These are phyloP conservation scores for Aspergillus bombycis DNA, from an alignment of 2,329 filamentous ascomycete genomes.

Conservation along the genomic window DNA sequence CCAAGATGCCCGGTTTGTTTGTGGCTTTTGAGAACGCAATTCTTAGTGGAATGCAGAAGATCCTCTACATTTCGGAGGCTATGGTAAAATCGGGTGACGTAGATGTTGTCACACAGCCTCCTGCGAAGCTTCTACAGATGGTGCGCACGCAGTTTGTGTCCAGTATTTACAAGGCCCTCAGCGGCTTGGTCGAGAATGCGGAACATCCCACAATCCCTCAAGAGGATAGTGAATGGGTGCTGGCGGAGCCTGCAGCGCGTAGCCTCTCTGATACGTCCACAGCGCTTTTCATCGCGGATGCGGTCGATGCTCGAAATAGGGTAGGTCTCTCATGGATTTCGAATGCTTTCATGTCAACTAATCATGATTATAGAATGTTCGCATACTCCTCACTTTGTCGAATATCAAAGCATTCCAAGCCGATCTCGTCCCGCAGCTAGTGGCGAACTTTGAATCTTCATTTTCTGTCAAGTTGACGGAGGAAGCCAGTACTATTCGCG, in stretches of 20 bases:
- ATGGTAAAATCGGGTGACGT: slow-evolving; percentile 72
- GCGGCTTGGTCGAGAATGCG: slow-evolving; percentile 96
- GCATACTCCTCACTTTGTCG: slow-evolving; percentile 90
- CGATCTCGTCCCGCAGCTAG: slow-evolving; percentile 83
- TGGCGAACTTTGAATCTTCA: slow-evolving; percentile 87
- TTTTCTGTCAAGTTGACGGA: slow-evolving; percentile 95
- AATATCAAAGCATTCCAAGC: slow-evolving; percentile 84
- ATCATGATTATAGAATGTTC: slow-evolving; percentile 69
- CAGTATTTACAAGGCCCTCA: slow-evolving; percentile 89
- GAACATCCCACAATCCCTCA: slow-evolving; percentile 72
- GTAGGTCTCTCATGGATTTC: slow-evolving; percentile 41
- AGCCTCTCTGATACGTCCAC: slow-evolving; percentile 38
- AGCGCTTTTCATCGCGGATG: slow-evolving; percentile 50
- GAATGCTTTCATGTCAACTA: slow-evolving; percentile 10
- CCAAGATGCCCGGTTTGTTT: slow-evolving; percentile 86
- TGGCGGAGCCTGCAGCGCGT: slow-evolving; percentile 44
- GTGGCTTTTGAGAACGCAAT: slow-evolving; percentile 81
- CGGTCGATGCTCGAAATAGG: slow-evolving; percentile 57
- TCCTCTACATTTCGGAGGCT: slow-evolving; percentile 88
- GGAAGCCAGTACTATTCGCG: slow-evolving; percentile 86
- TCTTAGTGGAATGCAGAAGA: slow-evolving; percentile 87
- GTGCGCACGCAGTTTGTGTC: slow-evolving; percentile 90
- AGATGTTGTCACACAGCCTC: slow-evolving; percentile 82
- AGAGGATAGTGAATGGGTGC: slow-evolving; percentile 55
- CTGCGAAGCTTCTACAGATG: slow-evolving; percentile 85